Evolutionary conservation across 2,329 filamentous ascomycete genomes (phyloP), one percentile per base, ranked within the genome.

Genomic region (Epichloe brachyelytri): DNA sequence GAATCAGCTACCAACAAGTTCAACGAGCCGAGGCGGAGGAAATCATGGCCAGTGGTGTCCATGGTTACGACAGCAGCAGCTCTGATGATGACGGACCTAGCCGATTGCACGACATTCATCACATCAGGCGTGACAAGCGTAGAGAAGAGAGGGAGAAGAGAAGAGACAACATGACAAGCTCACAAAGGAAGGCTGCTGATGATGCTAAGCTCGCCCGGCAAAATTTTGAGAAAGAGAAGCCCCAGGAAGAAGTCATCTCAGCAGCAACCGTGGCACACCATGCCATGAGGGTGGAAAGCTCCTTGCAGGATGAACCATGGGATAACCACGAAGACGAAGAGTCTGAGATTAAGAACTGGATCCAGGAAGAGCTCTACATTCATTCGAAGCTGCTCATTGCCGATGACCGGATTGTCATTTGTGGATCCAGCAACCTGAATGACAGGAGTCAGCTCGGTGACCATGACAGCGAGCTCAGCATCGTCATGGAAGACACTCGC

Each of bases 331-430:
- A 75, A 0, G 70, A 85, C 3, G 71, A 80, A 0, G 79, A 91
- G 58, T 78, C 79, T 1, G 93, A 97, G 65, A 85, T 89, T 52
- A 78, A 85, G 50, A 88, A 94, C 63, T 94, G 93, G 73, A 84
- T 97, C 53, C 91, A 95, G 63, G 93, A 98, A 65, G 91, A 98
- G 66, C 78, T 97, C 2, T 98, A 98, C 65, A 84, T 97, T 46
- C 93, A 98, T 65, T 86, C 82, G 30, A 98, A 97, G 70, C 76
- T 96, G 37, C 77, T 93, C 57, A 91, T 96, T 58, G 85, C 85
- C 1, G 90, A 97, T 63, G 91, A 97, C 65, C 81, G 82, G 50
- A 77, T 88, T 46, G 88, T 86, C 2, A 80, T 96, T 49, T 93
- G 88, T 63, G 88, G 88, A 17, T 89, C 84, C 26, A 88, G 86